Percentiles rank a stretch among this genome's conserved stretches.
phyloP scores from a whole-genome alignment of 371 early-diverging fungal genomes.

The Mucor mucedo region DNA sequence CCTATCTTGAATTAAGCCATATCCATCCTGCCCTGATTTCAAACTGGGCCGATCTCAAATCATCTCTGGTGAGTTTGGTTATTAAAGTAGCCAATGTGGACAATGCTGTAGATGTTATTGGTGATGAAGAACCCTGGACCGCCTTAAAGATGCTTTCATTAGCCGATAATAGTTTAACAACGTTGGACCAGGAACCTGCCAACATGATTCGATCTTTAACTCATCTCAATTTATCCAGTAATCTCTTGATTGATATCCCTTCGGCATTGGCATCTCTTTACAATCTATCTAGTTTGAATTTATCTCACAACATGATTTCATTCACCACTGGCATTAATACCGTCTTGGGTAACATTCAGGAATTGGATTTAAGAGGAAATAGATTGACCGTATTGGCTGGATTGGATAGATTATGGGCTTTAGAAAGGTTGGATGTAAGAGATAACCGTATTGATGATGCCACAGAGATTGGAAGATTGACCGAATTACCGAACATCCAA shows the following conservation, averaged over 20 bases:
- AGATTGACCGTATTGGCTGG: slow-evolving; percentile 68
- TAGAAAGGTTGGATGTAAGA: slow-evolving; percentile 71
- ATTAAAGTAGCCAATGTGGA: slow-evolving; percentile 51
- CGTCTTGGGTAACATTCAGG: slow-evolving; percentile 68
- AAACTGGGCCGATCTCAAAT: slow-evolving; percentile 52
- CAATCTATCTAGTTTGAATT: slow-evolving; percentile 63
- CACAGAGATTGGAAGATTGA: slow-evolving; percentile 62
- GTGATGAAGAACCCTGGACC: slow-evolving; percentile 40
- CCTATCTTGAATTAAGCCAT: slow-evolving; percentile 57
- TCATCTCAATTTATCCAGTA: slow-evolving; percentile 70
- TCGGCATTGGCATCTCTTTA: slow-evolving; percentile 58
- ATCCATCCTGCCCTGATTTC: slow-evolving; percentile 53
- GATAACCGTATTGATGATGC: slow-evolving; percentile 69
- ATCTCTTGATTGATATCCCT: slow-evolving; percentile 68
- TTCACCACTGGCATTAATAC: slow-evolving; percentile 66
- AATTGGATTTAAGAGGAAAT: slow-evolving; percentile 70
- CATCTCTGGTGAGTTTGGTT: slow-evolving; percentile 49
- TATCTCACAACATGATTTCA: slow-evolving; percentile 70
- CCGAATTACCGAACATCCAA: slow-evolving; percentile 59
- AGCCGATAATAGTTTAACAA: slow-evolving; percentile 62
- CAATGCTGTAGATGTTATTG: slow-evolving; percentile 29
- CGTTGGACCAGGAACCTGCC: slow-evolving; percentile 54
- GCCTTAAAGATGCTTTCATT: slow-evolving; percentile 56
- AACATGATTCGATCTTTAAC: slow-evolving; percentile 48
- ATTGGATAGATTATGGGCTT: slow-evolving; percentile 71